A percentile compares a stretch with the other conserved stretches of the same genome.
These are phyloP conservation scores for Hypomyces rosellus DNA, from an alignment of 2,329 filamentous ascomycete genomes.

Conservation along the genomic window DNA sequence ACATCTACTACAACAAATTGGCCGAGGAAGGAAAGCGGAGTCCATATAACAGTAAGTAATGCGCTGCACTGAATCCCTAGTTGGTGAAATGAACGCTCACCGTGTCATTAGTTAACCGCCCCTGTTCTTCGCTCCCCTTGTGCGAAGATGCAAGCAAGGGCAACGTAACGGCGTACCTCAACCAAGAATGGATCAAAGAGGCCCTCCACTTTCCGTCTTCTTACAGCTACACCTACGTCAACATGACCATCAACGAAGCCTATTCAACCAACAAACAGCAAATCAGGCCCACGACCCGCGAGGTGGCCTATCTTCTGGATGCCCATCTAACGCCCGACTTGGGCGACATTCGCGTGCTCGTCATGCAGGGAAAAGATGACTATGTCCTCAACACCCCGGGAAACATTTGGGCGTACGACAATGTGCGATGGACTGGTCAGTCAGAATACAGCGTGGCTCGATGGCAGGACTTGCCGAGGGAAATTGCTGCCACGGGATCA, in stretches of 20 bases:
- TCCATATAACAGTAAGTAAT: conserved; percentile 35
- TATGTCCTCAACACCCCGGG: conserved; percentile 18
- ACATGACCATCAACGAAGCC: conserved; percentile 80
- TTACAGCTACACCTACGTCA: conserved; percentile 77
- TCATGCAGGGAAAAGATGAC: conserved; percentile 21
- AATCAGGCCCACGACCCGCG: conserved; percentile 7
- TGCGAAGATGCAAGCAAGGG: conserved; percentile 14
- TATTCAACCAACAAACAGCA: conserved; percentile 5
- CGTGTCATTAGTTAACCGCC: conserved; percentile 5
- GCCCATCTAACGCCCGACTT: conserved; percentile 9
- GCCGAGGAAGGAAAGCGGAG: conserved; percentile 33
- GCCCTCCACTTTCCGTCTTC: conserved; percentile 50
- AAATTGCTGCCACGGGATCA: conserved; percentile 7
- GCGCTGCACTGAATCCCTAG: neutral
- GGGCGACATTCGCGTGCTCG: conserved; percentile 16
- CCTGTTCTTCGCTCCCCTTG: conserved; percentile 6
- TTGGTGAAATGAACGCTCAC: neutral
- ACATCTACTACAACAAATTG: conserved; percentile 33
- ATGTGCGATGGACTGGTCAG: conserved; percentile 38
- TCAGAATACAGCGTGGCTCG: conserved; percentile 32
- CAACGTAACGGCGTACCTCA: conserved; percentile 20
- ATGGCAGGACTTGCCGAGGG: conserved; percentile 12
- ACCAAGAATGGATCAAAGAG: conserved; percentile 13
- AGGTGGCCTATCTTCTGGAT: conserved; percentile 14
- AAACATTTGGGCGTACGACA: conserved; percentile 30